Evolutionary conservation across 345 rosid species (phyloP), one percentile per base, ranked within the genome.

Genomic region (Raphanus sativus): DNA sequence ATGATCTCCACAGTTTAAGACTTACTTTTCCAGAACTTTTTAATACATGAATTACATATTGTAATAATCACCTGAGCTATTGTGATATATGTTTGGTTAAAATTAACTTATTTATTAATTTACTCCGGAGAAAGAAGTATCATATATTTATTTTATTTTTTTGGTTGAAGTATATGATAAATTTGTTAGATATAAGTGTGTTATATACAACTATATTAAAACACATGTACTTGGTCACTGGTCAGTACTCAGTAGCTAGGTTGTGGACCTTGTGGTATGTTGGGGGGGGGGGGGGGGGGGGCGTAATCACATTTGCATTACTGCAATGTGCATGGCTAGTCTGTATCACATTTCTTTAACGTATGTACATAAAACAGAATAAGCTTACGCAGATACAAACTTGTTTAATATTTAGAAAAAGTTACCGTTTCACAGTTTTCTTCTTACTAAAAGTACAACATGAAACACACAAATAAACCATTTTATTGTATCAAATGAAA

Each of bases 181-280:
- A 72, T 58, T 54, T 56, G 38, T 12, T 48, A 50, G 28, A 62
- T 11, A 52, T 38, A 70, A 75, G 59, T 77, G 70, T 64, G 15
- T 11, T 40, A 1, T 40, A 40, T 16, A 13, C 52, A 75, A 11
- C 68, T 5, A 21, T 5, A 62, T 34, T 26, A 36, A 54, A 28
- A 70, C 80, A 77, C 66, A 70, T 77, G 48, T 71, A 21, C 62
- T 30, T 71, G 40, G 52, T 56, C 67, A 28, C 21, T 71, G 40
- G 52, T 56, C 67, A 28, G 66, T 65, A 50, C 38, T 56, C 67
- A 28, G 66, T 71, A 50, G 70, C 75, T 62, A 45, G 15, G 69
- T 21, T n/a, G n/a, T n/a, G n/a, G n/a, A n/a, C n/a, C n/a, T 16
- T 13, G 55, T n/a, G 55, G 55, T n/a, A 13, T 67, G 68, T 45